These are phyloP conservation scores for Zygoascus bituminiphila DNA, from an alignment of 805 yeast genomes.

Conservation along the genomic window DNA sequence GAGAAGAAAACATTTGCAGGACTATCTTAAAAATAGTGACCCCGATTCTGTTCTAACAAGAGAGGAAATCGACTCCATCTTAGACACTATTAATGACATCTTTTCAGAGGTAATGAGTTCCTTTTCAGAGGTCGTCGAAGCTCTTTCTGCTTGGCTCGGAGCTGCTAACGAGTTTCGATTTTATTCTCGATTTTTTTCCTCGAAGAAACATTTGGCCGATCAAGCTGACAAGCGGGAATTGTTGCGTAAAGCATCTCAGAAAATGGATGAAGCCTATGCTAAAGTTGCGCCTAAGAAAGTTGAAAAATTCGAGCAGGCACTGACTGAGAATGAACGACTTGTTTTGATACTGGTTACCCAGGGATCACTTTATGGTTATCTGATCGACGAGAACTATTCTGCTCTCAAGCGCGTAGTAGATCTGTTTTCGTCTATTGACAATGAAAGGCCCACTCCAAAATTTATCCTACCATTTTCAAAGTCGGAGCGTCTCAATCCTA, in stretches of 20 bases:
- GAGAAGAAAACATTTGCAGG: background rate
- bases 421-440: conserved; percentile 11
- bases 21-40: conserved; percentile 1
- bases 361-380: conserved; percentile 16
- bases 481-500: conserved; percentile 1
- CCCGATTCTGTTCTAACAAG: conserved; percentile 1
- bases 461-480: conserved; percentile 14
- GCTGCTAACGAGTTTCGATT: conserved; percentile 9
- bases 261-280: conserved; percentile 3
- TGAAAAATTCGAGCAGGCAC: background rate
- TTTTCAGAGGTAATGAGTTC: background rate
- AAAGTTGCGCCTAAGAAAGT: background rate
- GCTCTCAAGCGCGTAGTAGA: conserved; percentile 6
- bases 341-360: conserved; percentile 1
- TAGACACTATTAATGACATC: conserved; percentile 2
- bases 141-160: conserved; percentile 6
- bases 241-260: conserved; percentile 1
- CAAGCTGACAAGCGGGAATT: conserved; percentile 4
- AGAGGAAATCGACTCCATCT: conserved; percentile 10
- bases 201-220: background rate
- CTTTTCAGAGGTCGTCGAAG: conserved; percentile 5
- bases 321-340: conserved; percentile 1
- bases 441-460: conserved; percentile 13
- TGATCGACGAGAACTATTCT: conserved; percentile 8
- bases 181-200: background rate